These are phyloP conservation scores for Penicillium salamii DNA, from an alignment of 495 filamentous ascomycete genomes.

Conservation along the genomic window DNA sequence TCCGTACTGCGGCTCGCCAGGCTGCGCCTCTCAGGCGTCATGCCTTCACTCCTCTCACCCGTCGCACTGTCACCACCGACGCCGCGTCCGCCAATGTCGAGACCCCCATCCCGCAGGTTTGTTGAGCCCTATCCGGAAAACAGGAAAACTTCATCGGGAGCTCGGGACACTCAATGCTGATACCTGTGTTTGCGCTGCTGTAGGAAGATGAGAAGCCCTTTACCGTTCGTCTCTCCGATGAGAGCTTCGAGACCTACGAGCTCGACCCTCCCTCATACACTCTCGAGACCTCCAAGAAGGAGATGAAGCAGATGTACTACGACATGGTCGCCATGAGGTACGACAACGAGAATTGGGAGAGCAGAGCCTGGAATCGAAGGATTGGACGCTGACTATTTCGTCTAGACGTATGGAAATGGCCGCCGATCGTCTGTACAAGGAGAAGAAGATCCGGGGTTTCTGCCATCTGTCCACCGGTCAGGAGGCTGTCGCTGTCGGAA, in stretches of 20 bases:
- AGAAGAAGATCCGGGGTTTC: slow-evolving; percentile 99
- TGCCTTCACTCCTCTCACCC: slow-evolving; percentile 52
- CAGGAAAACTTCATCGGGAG: slow-evolving; percentile 6
- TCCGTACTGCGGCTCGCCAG: slow-evolving; percentile 44
- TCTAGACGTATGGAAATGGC: slow-evolving; percentile 98
- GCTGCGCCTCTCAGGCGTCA: slow-evolving; percentile 52
- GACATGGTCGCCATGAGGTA: slow-evolving; percentile 96
- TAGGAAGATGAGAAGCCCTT: slow-evolving; percentile 95
- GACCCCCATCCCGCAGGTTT: slow-evolving; percentile 64
- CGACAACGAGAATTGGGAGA: slow-evolving; percentile 17
- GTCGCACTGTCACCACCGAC: slow-evolving; percentile 86
- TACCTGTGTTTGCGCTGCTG: slow-evolving; percentile 9
- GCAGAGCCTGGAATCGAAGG: neutral
- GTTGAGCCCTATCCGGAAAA: slow-evolving; percentile 55
- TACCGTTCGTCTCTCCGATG: slow-evolving; percentile 85
- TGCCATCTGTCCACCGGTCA: slow-evolving; percentile 97
- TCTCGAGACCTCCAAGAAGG: slow-evolving; percentile 88
- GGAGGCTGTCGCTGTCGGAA: slow-evolving; percentile 94
- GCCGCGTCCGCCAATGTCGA: slow-evolving; percentile 88
- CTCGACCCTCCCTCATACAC: slow-evolving; percentile 93
- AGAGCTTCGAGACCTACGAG: slow-evolving; percentile 99
- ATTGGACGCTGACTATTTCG: neutral
- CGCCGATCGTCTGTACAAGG: slow-evolving; percentile 95
- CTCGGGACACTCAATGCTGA: slow-evolving; percentile 23
- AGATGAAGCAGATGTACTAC: slow-evolving; percentile 97